Conservation (phyloP, 1,284 basidiomycete species). For the Ustilago bromivora region DNA sequence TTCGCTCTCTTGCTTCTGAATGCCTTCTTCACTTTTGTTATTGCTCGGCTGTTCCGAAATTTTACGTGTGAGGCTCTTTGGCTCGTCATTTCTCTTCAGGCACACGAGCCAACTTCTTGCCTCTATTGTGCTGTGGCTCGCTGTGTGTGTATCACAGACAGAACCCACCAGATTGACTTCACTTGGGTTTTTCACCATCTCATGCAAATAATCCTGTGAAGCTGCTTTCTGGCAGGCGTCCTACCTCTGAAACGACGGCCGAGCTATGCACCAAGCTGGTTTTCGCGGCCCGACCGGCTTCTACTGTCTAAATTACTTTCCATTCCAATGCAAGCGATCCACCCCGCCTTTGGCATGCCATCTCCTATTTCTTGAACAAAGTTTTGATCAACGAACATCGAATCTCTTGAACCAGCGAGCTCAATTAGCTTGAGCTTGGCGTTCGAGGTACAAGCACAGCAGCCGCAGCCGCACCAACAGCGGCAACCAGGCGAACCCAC, state of each 20-base stretch:
- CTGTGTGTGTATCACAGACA: neutral
- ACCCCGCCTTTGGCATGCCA: conserved; percentile 25
- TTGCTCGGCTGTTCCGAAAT: conserved; percentile 16
- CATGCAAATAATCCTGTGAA: conserved; percentile 18
- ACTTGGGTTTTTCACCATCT: neutral
- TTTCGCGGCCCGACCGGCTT: conserved; percentile 39
- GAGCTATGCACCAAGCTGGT: neutral
- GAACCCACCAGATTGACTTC: neutral
- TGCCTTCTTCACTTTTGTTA: neutral
- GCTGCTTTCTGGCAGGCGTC: neutral
- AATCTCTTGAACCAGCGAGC: neutral
- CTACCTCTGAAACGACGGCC: neutral
- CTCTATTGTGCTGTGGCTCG: neutral
- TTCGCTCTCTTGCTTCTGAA: neutral
- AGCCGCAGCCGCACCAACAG: neutral
- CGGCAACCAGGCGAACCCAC: too few relatives aligned
- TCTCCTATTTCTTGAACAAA: neutral
- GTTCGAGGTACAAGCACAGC: neutral
- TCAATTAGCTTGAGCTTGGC: conserved; percentile 3
- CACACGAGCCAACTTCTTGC: conserved; percentile 4
- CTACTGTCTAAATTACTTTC: neutral
- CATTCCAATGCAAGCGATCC: neutral
- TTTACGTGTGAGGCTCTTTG: conserved; percentile 19
- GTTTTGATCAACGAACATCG: conserved; percentile 4
- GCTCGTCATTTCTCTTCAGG: conserved; percentile 9